Evolutionary conservation across 2,329 filamentous ascomycete species (phyloP).

Genomic region (Penicillium frequentans): DNA sequence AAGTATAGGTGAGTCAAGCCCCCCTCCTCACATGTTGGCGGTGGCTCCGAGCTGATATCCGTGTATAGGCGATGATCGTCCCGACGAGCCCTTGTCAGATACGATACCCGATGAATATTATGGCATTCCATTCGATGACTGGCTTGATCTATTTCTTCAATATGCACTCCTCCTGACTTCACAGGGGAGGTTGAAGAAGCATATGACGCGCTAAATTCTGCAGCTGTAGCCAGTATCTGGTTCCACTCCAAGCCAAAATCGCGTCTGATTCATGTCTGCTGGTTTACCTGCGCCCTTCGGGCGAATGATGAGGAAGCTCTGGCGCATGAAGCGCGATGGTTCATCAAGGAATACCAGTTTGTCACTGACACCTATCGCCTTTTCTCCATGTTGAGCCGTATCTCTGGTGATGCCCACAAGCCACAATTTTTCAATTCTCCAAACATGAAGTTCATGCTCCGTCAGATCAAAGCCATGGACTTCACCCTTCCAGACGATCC

Average conservation of each 20-base stretch:
- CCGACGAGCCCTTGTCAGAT: conserved; percentile 28
- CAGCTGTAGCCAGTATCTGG: conserved; percentile 79
- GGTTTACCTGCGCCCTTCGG: conserved; percentile 79
- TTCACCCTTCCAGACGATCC: conserved; percentile 57
- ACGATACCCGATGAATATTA: conserved; percentile 62
- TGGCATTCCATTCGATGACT: conserved; percentile 76
- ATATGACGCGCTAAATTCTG: conserved; percentile 77
- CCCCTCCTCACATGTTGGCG: background rate
- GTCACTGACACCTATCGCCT: conserved; percentile 81
- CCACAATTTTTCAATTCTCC: conserved; percentile 70
- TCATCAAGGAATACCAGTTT: conserved; percentile 80
- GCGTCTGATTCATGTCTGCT: conserved; percentile 74
- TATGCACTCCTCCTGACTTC: conserved; percentile 77
- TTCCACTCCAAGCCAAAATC: conserved; percentile 66
- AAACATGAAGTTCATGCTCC: conserved; percentile 85
- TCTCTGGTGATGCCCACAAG: conserved; percentile 66
- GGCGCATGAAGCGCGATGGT: conserved; percentile 73
- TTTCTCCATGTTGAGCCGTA: conserved; percentile 73
- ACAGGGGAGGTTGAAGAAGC: conserved; percentile 65
- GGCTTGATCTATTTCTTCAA: conserved; percentile 88
- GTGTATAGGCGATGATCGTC: background rate
- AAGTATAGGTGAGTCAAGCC: conserved; percentile 34
- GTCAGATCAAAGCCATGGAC: conserved; percentile 90
- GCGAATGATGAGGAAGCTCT: conserved; percentile 75
- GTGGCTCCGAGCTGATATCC: conserved; percentile 12